Evolutionary conservation across 176 grass and related monocot genomes (phyloP), one percentile per base, ranked within the genome.

Genomic region (Alloteropsis semialata): DNA sequence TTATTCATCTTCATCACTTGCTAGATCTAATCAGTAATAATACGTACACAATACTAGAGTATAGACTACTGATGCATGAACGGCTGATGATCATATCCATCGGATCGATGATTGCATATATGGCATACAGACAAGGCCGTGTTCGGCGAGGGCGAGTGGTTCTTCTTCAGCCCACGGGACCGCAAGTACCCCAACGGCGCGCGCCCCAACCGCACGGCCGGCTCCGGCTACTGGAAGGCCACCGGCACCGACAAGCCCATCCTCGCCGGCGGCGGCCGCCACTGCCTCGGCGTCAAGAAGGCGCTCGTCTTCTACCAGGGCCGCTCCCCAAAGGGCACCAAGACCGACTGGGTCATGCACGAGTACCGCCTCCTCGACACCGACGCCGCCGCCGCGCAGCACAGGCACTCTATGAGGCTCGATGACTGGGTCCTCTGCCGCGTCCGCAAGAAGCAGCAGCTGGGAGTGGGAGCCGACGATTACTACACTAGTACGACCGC

Each of bases 221-320:
- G 84, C 1, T 95, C 88, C 1, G 96, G 96, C n/a, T 98, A 98
- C 79, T 98, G 96, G 96, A 98, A 98, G 80, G 96, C 96, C 50
- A 98, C 96, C 13, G 96, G 96, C 45, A 98, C 96, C 1, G 96
- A 98, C 78, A 98, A 93, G 79, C 88, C 96, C 58, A 98, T 98
- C 85, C 84, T 90, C 2, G 61, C 78, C 4, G 36, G 55, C 39
- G 46, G 43, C 21, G 72, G 83, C 55, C 33, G 42, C 42, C 83
- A 64, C 38, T 90, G 88, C 88, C 73, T 90, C 28, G 88, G 83
- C 45, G 88, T 89, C 25, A 90, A 90, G 83, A 90, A 90, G 73
- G 83, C 78, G 25, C 88, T 90, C 45, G 83, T 90, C 42, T 90
- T 90, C 78, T 90, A 90, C 72, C 64, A 82, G 42, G 88, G 88